Evolutionary conservation across 495 filamentous ascomycete genomes (phyloP).

Genomic region (Annulohypoxylon bovei): DNA sequence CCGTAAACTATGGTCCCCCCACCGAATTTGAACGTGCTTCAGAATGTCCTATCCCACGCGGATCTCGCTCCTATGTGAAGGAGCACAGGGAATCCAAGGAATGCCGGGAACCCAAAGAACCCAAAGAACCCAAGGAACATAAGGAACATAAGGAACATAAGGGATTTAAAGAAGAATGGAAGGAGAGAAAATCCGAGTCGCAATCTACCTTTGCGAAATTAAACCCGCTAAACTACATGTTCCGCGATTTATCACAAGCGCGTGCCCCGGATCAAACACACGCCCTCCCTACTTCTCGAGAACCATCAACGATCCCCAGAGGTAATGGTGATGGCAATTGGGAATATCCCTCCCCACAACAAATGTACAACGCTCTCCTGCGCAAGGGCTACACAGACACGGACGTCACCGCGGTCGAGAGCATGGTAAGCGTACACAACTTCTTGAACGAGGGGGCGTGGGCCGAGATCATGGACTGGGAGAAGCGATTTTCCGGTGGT

Average conservation of each 20-base stretch:
- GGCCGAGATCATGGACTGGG: constrained; percentile 93
- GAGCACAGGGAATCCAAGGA: constrained; percentile 45
- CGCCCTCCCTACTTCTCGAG: constrained; percentile 77
- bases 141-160: constrained; percentile 46
- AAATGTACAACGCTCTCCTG: constrained; percentile 98
- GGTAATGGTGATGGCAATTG: constrained; percentile 81
- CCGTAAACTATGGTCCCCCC: constrained; percentile 61
- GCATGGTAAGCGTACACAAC: constrained; percentile 97
- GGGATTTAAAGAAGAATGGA: constrained; percentile 7
- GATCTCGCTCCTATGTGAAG: constrained; percentile 43
- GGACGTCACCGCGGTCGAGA: constrained; percentile 90
- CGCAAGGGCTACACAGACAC: constrained; percentile 96
- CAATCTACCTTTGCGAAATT: constrained; percentile 72
- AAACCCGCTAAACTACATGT: constrained; percentile 98
- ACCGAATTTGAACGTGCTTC: constrained; percentile 51
- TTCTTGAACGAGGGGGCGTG: constrained; percentile 98
- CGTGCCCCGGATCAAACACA: constrained; percentile 76
- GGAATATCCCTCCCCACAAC: constrained; percentile 98
- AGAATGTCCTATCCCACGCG: constrained; percentile 63
- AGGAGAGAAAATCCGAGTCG: constrained; percentile 20
- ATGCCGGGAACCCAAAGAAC: too few species aligned
- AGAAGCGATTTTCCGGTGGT: constrained; percentile 81
- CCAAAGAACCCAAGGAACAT: constrained; percentile 45
- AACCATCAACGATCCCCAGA: constrained; percentile 85
- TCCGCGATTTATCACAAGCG: constrained; percentile 80